A percentile compares a stretch with the other conserved stretches of the same genome.
Evolutionary conservation across 495 filamentous ascomycete species (phyloP).

Genomic region (Aspergillus ostianus): DNA sequence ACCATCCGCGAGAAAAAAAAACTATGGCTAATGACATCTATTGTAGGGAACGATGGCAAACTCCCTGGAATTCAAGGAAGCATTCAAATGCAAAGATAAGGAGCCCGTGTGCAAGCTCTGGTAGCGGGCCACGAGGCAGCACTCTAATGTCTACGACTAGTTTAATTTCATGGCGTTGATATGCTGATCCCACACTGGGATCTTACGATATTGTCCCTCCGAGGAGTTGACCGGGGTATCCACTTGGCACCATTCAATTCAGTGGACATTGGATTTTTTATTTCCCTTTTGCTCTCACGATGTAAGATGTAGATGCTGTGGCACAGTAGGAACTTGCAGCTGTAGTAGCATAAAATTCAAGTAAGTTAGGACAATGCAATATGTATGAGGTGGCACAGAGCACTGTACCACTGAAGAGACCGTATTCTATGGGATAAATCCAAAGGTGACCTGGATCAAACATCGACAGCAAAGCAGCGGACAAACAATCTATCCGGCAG

Average conservation of each 20-base stretch:
- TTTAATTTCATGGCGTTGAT: background rate
- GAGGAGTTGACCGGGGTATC: background rate
- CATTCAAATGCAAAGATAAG: conserved; percentile 61
- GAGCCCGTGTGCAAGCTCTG: conserved; percentile 70
- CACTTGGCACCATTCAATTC: background rate
- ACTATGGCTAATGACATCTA: conserved; percentile 15
- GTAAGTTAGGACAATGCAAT: background rate
- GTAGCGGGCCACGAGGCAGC: conserved; percentile 33
- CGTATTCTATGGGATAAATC: too few relatives aligned
- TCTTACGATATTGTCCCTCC: background rate
- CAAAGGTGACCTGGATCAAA: too few relatives aligned
- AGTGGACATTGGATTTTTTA: background rate
- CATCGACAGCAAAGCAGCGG: too few relatives aligned
- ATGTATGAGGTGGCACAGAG: too few relatives aligned
- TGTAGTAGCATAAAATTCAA: background rate
- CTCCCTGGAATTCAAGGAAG: conserved; percentile 64
- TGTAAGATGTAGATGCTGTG: background rate
- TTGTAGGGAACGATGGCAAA: conserved; percentile 61
- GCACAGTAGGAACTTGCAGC: too few relatives aligned
- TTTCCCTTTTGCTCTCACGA: background rate
- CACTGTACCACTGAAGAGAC: too few relatives aligned
- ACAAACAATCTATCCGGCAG: too few relatives aligned
- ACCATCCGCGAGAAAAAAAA: background rate
- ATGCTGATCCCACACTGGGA: background rate
- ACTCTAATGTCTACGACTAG: background rate